phyloP scores from a whole-genome alignment of 2,329 filamentous ascomycete species.

The Dactylonectria macrodidyma region DNA sequence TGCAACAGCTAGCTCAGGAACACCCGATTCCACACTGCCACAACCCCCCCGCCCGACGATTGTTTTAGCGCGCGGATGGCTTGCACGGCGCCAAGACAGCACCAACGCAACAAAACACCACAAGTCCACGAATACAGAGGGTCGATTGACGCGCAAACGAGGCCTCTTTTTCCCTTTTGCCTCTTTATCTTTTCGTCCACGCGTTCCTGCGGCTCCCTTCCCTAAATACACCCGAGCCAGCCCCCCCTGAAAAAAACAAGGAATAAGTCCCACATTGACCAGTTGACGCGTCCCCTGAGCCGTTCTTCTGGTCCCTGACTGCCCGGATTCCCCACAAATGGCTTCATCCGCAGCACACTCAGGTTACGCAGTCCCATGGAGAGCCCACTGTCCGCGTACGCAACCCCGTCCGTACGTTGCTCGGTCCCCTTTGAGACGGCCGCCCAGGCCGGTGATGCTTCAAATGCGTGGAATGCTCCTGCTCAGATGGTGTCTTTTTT shows the following conservation, averaged over 20 bases:
- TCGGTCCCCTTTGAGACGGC: background rate
- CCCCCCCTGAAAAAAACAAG: background rate
- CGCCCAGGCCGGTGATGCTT: background rate
- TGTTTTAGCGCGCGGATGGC: constrained; percentile 3
- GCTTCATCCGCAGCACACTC: constrained; percentile 23
- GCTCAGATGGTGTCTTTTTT: background rate
- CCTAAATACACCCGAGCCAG: background rate
- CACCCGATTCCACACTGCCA: background rate
- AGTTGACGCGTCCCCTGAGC: constrained; percentile 2
- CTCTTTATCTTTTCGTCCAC: background rate
- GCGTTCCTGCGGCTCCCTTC: background rate
- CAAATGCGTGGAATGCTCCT: background rate
- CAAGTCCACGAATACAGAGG: constrained; percentile 1
- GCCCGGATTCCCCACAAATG: constrained; percentile 28
- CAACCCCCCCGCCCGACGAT: background rate
- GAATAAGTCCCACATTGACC: constrained; percentile 10
- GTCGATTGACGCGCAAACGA: constrained; percentile 7
- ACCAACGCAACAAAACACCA: background rate
- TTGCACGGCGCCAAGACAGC: background rate
- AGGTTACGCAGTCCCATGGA: constrained; percentile 24
- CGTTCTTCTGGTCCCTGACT: background rate
- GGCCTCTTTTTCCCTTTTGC: background rate
- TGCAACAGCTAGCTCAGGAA: constrained; percentile 9
- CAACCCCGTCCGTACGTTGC: background rate
- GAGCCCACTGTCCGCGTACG: constrained; percentile 16